Base-by-base conservation (phyloP, 306 rosid species). In the Malus asiatica region DNA sequence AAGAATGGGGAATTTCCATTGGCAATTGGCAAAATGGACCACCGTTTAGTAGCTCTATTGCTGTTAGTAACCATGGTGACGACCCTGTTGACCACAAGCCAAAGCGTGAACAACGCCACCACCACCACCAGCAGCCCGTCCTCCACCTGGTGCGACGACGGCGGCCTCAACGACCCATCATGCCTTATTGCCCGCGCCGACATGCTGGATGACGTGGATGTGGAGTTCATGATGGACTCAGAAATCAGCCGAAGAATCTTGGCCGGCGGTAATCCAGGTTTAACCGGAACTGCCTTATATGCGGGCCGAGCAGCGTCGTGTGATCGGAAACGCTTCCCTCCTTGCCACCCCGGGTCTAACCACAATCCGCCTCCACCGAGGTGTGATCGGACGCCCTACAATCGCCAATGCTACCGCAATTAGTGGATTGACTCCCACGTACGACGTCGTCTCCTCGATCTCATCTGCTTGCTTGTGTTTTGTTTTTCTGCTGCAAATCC, bases 201-300 rank as follows among this genome's bases (percentile, higher is more conserved):
- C 60, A 6, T 20, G 60, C 11, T 18, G 60, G 60, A 19, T 7
- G 60, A 15, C 25, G 3, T 8, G 60, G 60, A 15, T 22, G n/a
- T 8, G 60, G 60, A 55, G 60, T 55, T 3, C 60, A 55, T 55
- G 60, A 55, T 20, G 60, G 60, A 55, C 60, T 18, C 60, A 19
- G 60, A 55, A 55, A 55, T 55, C 60, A 3, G 60, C 60, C 12
- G 25, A n/a, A 55, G 60, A 20, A 55, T 55, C 11, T n/a, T 55
- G 60, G 60, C 23, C 23, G 25, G 60, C 25, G 60, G 2, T 13
- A 5, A 13, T 20, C 1, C 60, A n/a, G 59, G 23, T 55, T 0
- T 18, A 1, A 55, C 60, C 25, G 1, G 3, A 55, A 20, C 0
- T 1, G 0, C 23, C 23, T 7, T 20, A 3, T 8, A 20, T 20